A percentile compares a stretch with the other conserved stretches of the same genome.
Conservation (phyloP, 2,329 filamentous ascomycete species). For the Apiospora arundinis region DNA sequence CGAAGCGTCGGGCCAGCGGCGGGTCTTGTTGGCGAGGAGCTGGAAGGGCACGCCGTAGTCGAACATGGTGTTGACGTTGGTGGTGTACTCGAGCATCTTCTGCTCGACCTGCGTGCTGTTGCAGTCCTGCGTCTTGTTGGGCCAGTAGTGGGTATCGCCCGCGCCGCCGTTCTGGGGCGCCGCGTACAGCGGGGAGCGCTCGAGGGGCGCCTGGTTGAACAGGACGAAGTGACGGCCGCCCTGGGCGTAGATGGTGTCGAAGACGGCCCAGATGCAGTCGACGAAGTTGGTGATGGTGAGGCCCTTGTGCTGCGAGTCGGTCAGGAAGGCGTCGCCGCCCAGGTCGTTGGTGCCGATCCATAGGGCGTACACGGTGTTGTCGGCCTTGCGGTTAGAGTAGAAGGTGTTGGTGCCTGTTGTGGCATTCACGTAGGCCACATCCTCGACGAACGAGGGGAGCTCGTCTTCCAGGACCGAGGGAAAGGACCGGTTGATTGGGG, state of each 20-base stretch:
- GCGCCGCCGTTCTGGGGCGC: conserved; percentile 50
- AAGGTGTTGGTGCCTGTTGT: conserved; percentile 40
- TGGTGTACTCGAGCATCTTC: conserved; percentile 58
- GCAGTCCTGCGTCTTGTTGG: conserved; percentile 47
- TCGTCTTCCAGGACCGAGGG: conserved; percentile 69
- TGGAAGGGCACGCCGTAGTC: conserved; percentile 57
- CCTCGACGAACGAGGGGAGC: conserved; percentile 61
- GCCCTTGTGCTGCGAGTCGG: conserved; percentile 64
- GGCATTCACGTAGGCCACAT: conserved; percentile 44
- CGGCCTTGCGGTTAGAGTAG: conserved; percentile 51
- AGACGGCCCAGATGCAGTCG: conserved; percentile 69
- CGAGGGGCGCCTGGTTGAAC: conserved; percentile 71
- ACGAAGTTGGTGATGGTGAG: conserved; percentile 70
- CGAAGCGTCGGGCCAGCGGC: conserved; percentile 61
- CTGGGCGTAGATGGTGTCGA: conserved; percentile 67
- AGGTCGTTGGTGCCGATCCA: conserved; percentile 88
- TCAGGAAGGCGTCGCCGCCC: conserved; percentile 69
- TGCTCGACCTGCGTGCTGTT: conserved; percentile 54
- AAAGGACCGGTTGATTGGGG: conserved; percentile 58
- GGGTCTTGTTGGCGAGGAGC: conserved; percentile 42
- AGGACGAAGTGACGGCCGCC: conserved; percentile 76
- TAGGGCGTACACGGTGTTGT: conserved; percentile 74
- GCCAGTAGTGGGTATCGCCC: conserved; percentile 52
- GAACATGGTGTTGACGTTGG: conserved; percentile 55
- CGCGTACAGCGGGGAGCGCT: conserved; percentile 72